These are phyloP conservation scores for Glycine latifolia DNA, from an alignment of 306 rosid species.

Conservation along the genomic window DNA sequence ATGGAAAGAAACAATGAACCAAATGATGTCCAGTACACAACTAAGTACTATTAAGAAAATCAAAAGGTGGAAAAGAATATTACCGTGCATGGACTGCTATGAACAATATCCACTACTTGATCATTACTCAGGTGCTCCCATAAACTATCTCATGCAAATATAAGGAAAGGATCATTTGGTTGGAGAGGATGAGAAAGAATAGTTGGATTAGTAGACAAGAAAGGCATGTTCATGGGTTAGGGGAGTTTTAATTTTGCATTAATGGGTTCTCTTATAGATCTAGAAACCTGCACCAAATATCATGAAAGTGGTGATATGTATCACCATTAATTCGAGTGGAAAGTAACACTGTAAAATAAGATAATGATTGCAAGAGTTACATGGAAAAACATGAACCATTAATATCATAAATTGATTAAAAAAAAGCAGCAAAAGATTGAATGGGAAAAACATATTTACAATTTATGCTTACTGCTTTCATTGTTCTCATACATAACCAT, in stretches of 20 bases:
- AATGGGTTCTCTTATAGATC: conserved; percentile 89
- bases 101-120: conserved; percentile 89
- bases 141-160: conserved; percentile 96
- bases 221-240: conserved; percentile 85
- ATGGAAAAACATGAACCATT: conserved; percentile 17
- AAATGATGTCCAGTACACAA: conserved; percentile 27
- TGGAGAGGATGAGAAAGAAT: conserved; percentile 82
- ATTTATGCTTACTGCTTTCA: not conserved
- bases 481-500: conserved; percentile 15
- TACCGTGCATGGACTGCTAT: conserved; percentile 75
- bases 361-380: conserved; percentile 31
- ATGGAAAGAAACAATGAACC: conserved; percentile 9
- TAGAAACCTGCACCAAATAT: conserved; percentile 81
- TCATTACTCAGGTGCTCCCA: conserved; percentile 97
- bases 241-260: conserved; percentile 79
- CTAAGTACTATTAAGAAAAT: conserved; percentile 6
- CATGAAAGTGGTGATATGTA: conserved; percentile 13
- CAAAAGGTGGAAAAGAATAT: conserved; percentile 42
- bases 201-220: conserved; percentile 78
- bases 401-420: conserved; percentile 21
- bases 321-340: conserved; percentile 11
- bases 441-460: conserved; percentile 10
- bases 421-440: conserved; percentile 15
- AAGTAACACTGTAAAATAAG: conserved; percentile 26
- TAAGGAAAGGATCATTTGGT: conserved; percentile 91